Evolutionary conservation across 75 land plant species (phyloP), one percentile per base, ranked within the genome.

Genomic region (Gnetum montanum): DNA sequence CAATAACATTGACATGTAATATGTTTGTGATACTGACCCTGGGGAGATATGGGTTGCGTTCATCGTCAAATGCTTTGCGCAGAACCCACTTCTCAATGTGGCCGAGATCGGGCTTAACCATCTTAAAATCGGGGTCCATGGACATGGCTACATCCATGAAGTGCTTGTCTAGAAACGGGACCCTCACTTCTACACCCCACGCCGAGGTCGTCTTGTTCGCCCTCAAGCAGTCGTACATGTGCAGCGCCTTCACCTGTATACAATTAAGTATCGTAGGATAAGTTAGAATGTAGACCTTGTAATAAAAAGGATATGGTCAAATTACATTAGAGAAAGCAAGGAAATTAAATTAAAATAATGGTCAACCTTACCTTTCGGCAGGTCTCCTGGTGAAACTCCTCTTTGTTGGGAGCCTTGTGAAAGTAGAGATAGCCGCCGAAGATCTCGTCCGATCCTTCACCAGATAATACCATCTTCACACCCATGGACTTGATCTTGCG

Each of bases 321-420:
- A n/a, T n/a, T n/a, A n/a, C n/a, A n/a, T n/a, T n/a, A n/a, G n/a
- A n/a, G n/a, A n/a, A n/a, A n/a, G n/a, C n/a, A n/a, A n/a, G n/a
- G n/a, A n/a, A n/a, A n/a, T n/a, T n/a, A n/a, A n/a, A n/a, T n/a
- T n/a, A n/a, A n/a, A n/a, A n/a, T n/a, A n/a, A n/a, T n/a, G n/a
- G n/a, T n/a, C n/a, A n/a, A n/a, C n/a, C 2, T 41, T 41, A 94
- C 98, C 98, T 95, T 95, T 18, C 73, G 70, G 18, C 91, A 87
- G 19, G 92, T 86, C 61, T 95, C 99, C 6, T 40, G 61, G 49
- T 95, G 99, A 43, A 95, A 68, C 73, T 95, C 99, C 52, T 90
- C 88, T 68, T 95, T 95, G 73, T 84, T 95, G n/a, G 99, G 99
- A 43, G 99, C 99, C 69, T 95, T 90, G 67, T 95, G 99, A 71